Percentiles rank a stretch among this genome's conserved stretches.
These are phyloP conservation scores for Globisporangium viniferum DNA, from an alignment of 352 stramenopile genomes.

Conservation along the genomic window DNA sequence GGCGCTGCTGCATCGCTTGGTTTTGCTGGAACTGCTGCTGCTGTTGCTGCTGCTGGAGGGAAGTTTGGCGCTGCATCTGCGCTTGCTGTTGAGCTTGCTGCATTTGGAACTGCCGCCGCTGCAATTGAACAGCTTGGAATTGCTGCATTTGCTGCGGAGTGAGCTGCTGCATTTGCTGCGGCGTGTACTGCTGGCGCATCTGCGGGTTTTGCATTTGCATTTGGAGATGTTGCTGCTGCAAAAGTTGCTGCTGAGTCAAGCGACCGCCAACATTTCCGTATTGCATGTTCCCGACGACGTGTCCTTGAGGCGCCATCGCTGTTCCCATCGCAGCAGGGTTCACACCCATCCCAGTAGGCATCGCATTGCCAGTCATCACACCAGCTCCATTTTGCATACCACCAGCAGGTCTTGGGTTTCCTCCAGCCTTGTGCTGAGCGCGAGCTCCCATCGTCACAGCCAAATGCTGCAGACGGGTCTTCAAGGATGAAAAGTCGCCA, in stretches of 20 bases:
- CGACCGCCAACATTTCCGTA: conserved; percentile 55
- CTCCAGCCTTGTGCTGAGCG: conserved; percentile 70
- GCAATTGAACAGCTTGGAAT: conserved; percentile 28
- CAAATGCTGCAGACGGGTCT: conserved; percentile 95
- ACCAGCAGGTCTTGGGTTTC: conserved; percentile 36
- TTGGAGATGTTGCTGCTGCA: conserved; percentile 77
- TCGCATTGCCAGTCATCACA: conserved; percentile 38
- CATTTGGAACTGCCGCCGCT: conserved; percentile 47
- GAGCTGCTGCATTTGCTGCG: conserved; percentile 79
- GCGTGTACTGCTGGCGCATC: conserved; percentile 76
- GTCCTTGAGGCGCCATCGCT: conserved; percentile 53
- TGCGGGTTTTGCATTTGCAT: conserved; percentile 79
- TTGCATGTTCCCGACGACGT: conserved; percentile 68
- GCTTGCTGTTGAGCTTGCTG: conserved; percentile 59
- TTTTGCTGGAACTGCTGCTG: conserved; percentile 57
- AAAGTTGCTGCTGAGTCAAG: conserved; percentile 79
- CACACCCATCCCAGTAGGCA: conserved; percentile 44
- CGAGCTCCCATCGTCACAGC: conserved; percentile 89
- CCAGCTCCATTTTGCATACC: conserved; percentile 30
- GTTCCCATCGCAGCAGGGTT: conserved; percentile 36
- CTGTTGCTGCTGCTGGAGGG: conserved; percentile 54
- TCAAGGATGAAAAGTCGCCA: conserved; percentile 94
- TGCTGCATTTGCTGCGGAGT: conserved; percentile 29
- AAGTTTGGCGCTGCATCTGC: conserved; percentile 68
- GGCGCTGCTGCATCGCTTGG: conserved; percentile 43